Evolutionary conservation across 176 grass and related monocot species (phyloP).

Genomic region (Chrysopogon serrulatus): DNA sequence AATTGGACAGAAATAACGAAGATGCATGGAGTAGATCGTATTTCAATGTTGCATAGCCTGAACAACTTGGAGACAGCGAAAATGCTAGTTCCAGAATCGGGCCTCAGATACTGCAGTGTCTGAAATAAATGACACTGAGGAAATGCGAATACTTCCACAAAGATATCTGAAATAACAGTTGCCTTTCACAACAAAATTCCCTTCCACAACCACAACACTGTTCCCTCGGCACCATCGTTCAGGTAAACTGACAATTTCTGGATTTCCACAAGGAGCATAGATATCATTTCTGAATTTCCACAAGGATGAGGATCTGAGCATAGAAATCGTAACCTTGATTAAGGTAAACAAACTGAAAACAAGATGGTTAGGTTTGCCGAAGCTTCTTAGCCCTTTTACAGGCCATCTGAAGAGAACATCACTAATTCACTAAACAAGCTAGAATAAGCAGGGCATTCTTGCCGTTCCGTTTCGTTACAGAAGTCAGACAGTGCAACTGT

Average conservation of each 20-base stretch:
- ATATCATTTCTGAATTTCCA: not conserved
- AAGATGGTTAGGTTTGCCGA: not conserved
- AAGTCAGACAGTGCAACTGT: not conserved
- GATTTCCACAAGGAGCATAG: not conserved
- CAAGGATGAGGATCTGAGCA: not conserved
- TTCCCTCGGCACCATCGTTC: not conserved
- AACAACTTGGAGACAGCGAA: not conserved
- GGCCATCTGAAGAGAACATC: not conserved
- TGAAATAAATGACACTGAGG: not conserved
- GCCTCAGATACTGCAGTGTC: not conserved
- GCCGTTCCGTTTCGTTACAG: not conserved
- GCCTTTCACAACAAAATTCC: not conserved
- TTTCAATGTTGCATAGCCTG: not conserved
- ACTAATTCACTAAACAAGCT: not conserved
- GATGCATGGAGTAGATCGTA: no score
- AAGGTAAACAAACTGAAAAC: constrained; percentile 13
- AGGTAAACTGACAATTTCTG: not conserved
- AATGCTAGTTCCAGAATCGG: no score
- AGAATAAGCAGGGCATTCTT: not conserved
- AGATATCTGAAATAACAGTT: not conserved
- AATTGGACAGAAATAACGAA: no score
- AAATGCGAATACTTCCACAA: not conserved
- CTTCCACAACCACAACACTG: not conserved
- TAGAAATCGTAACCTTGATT: not conserved
- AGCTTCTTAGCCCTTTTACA: not conserved